Percentiles rank a stretch among this genome's conserved stretches.
Conservation (phyloP, 208 protist species). For the Plasmodiophora brassicae region DNA sequence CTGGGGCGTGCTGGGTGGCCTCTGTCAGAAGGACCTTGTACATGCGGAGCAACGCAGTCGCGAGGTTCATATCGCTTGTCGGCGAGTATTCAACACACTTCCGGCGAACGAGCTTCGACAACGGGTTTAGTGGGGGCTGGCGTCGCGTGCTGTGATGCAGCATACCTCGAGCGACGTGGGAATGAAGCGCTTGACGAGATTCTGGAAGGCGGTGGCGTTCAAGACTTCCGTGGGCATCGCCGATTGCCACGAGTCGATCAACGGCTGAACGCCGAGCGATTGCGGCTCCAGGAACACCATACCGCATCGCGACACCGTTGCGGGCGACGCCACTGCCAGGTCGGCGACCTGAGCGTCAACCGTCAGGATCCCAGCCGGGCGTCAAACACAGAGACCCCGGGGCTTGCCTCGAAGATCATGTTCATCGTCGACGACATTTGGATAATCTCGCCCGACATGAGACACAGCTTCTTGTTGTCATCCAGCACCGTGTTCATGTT, state of each 20-base stretch:
- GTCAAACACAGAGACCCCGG: too few relatives aligned
- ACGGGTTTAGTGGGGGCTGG: background rate
- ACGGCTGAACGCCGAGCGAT: conserved; percentile 52
- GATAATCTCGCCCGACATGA: conserved; percentile 89
- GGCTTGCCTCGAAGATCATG: conserved; percentile 72
- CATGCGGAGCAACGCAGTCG: conserved; percentile 75
- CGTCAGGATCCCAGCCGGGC: too few relatives aligned
- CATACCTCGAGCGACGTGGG: conserved; percentile 30
- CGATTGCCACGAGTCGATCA: conserved; percentile 55
- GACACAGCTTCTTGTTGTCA: conserved; percentile 94
- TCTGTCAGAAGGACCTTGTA: conserved; percentile 64
- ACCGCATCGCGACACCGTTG: conserved; percentile 94
- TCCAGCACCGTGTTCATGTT: conserved; percentile 98
- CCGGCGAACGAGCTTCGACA: conserved; percentile 31
- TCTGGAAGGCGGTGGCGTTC: conserved; percentile 11
- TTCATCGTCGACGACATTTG: conserved; percentile 70
- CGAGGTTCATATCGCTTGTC: conserved; percentile 44
- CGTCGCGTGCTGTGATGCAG: background rate
- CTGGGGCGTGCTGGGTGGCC: background rate
- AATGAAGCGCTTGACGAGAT: conserved; percentile 47
- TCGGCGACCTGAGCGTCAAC: conserved; percentile 96
- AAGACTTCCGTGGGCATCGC: conserved; percentile 42
- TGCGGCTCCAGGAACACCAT: conserved; percentile 92
- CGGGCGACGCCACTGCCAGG: conserved; percentile 90
- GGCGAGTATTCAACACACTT: conserved; percentile 39